These are phyloP conservation scores for Scheffersomyces spartinae DNA, from an alignment of 805 yeast species.

Conservation along the genomic window DNA sequence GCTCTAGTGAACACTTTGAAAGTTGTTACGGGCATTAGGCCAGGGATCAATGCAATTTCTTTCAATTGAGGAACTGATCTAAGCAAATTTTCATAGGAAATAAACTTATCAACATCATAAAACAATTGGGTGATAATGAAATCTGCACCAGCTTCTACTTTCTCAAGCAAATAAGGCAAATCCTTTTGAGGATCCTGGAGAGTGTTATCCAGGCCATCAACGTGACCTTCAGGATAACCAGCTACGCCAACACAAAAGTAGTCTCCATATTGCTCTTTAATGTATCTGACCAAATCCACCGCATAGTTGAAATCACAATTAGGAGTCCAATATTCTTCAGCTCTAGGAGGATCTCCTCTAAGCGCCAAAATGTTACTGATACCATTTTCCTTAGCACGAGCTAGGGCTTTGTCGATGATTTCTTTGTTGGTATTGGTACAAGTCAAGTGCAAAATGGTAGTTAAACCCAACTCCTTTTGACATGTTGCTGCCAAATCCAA, in stretches of 20 bases:
- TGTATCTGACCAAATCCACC: constrained; percentile 76
- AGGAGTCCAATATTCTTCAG: constrained; percentile 48
- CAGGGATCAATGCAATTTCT: constrained; percentile 63
- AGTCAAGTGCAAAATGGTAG: constrained; percentile 89
- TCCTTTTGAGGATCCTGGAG: constrained; percentile 60
- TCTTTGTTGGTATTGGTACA: constrained; percentile 83
- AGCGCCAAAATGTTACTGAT: constrained; percentile 83
- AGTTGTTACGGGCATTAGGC: constrained; percentile 85
- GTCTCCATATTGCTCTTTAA: constrained; percentile 58
- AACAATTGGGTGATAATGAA: constrained; percentile 87
- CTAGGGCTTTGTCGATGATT: constrained; percentile 71
- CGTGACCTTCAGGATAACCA: constrained; percentile 96
- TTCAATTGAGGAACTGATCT: constrained; percentile 28
- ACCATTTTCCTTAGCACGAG: constrained; percentile 61
- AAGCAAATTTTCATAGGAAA: constrained; percentile 47
- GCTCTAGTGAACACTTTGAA: constrained; percentile 76
- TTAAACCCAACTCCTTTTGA: constrained; percentile 63
- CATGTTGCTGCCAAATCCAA: constrained; percentile 72
- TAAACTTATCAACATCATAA: constrained; percentile 72
- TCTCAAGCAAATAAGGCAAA: constrained; percentile 69
- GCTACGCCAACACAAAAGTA: constrained; percentile 94
- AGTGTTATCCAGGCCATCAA: constrained; percentile 64
- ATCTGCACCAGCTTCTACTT: constrained; percentile 90
- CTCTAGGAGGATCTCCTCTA: constrained; percentile 92
- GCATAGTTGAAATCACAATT: constrained; percentile 61